A percentile compares a stretch with the other conserved stretches of the same genome.
Evolutionary conservation across 345 rosid species (phyloP).

Genomic region (Garcia nutans): DNA sequence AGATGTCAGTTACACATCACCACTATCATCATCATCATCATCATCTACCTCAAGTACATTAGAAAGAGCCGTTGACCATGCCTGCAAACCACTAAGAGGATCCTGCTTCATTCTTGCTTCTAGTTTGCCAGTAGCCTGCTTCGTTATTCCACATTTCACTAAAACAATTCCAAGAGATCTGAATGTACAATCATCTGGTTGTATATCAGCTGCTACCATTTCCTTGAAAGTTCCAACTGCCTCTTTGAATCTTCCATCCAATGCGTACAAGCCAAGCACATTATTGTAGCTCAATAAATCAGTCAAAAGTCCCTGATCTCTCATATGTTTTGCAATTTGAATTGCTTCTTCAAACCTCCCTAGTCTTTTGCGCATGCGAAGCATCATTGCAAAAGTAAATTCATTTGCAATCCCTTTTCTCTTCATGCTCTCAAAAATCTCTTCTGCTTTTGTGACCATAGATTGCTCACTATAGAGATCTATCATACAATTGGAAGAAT

Average conservation of each 20-base stretch:
- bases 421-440: slow-evolving; percentile 61
- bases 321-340: slow-evolving; percentile 65
- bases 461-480: slow-evolving; percentile 71
- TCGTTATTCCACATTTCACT: slow-evolving; percentile 66
- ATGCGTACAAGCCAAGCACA: slow-evolving; percentile 56
- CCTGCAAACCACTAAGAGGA: slow-evolving; percentile 41
- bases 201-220: slow-evolving; percentile 56
- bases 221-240: slow-evolving; percentile 58
- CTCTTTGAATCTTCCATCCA: slow-evolving; percentile 72
- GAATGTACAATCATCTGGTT: slow-evolving; percentile 58
- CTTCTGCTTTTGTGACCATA: slow-evolving; percentile 64
- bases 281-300: slow-evolving; percentile 70
- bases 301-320: slow-evolving; percentile 52
- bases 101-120: slow-evolving; percentile 53
- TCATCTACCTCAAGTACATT: slow-evolving; percentile 44
- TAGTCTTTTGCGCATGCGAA: slow-evolving; percentile 75
- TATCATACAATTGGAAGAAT: slow-evolving; percentile 80
- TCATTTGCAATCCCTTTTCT: slow-evolving; percentile 67
- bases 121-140: slow-evolving; percentile 51
- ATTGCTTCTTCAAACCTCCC: slow-evolving; percentile 69
- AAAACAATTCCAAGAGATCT: slow-evolving; percentile 62
- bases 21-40: slow-evolving; percentile 28
- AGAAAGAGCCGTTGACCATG: slow-evolving; percentile 57
- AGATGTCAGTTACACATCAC: slow-evolving; percentile 12
- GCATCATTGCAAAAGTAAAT: slow-evolving; percentile 78